These are phyloP conservation scores for Pseudocercospora cruenta DNA, from an alignment of 2,329 filamentous ascomycete genomes.

Conservation along the genomic window DNA sequence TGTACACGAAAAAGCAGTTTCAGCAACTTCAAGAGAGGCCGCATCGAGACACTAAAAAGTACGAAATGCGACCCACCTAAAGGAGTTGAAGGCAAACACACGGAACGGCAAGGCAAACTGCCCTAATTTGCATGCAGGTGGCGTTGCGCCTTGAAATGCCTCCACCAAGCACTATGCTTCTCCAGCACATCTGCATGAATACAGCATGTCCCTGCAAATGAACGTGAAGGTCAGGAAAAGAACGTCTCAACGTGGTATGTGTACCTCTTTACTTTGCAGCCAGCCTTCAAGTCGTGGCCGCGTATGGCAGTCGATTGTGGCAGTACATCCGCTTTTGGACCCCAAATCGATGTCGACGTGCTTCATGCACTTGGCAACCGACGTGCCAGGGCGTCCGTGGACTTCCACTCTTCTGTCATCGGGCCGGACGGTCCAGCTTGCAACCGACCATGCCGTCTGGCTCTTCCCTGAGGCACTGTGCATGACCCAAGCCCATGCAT, in stretches of 20 bases:
- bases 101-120: background rate
- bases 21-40: background rate
- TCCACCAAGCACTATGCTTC: background rate
- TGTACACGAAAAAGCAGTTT: background rate
- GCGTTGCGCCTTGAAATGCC: background rate
- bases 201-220: background rate
- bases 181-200: background rate
- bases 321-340: background rate
- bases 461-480: background rate
- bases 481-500: background rate
- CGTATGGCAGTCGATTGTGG: background rate
- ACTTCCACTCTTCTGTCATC: background rate
- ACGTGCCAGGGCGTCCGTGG: background rate
- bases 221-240: background rate
- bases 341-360: background rate
- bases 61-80: background rate
- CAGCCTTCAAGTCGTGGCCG: too few species aligned
- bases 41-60: background rate
- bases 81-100: background rate
- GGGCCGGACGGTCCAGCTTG: background rate
- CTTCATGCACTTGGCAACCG: background rate
- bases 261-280: background rate
- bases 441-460: background rate
- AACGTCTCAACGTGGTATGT: background rate
- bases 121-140: slow-evolving; percentile 3